Conservation (phyloP, 805 yeast species). For the Ogataea ganodermae region DNA sequence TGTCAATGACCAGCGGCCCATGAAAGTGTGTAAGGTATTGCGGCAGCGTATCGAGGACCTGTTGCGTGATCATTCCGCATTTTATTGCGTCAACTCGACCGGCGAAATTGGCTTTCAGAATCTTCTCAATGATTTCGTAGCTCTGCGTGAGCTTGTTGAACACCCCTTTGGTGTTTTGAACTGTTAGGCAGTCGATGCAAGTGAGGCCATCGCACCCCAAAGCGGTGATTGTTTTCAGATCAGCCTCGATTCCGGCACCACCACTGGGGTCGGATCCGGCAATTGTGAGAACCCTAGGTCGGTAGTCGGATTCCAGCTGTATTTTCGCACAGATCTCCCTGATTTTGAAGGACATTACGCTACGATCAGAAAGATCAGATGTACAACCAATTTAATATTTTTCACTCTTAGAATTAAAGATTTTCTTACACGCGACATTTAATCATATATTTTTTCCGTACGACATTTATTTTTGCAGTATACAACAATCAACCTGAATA, state of each 20-base stretch:
- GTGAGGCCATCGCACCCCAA: slow-evolving; percentile 77
- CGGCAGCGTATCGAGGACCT: slow-evolving; percentile 51
- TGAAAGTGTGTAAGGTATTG: slow-evolving; percentile 36
- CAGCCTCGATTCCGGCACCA: slow-evolving; percentile 93
- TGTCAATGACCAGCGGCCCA: slow-evolving; percentile 60
- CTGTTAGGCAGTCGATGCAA: slow-evolving; percentile 76
- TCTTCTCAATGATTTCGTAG: slow-evolving; percentile 43
- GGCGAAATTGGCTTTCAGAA: slow-evolving; percentile 44
- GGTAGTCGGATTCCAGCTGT: background rate
- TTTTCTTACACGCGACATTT: background rate
- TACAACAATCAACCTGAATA: slow-evolving; percentile 5
- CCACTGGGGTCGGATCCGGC: slow-evolving; percentile 88
- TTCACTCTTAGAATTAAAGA: background rate
- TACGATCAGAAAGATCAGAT: too few relatives aligned
- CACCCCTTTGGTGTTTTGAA: slow-evolving; percentile 66
- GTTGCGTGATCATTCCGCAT: slow-evolving; percentile 72
- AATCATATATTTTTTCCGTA: background rate
- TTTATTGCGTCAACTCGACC: slow-evolving; percentile 63
- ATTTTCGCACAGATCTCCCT: background rate
- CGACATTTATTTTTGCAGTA: slow-evolving; percentile 3
- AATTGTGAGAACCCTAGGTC: slow-evolving; percentile 45
- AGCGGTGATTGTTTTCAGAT: slow-evolving; percentile 73
- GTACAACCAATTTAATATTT: background rate
- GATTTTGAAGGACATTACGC: background rate
- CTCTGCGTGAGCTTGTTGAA: slow-evolving; percentile 44